These are phyloP conservation scores for Apiospora arundinis DNA, from an alignment of 2,329 filamentous ascomycete genomes.

Conservation along the genomic window DNA sequence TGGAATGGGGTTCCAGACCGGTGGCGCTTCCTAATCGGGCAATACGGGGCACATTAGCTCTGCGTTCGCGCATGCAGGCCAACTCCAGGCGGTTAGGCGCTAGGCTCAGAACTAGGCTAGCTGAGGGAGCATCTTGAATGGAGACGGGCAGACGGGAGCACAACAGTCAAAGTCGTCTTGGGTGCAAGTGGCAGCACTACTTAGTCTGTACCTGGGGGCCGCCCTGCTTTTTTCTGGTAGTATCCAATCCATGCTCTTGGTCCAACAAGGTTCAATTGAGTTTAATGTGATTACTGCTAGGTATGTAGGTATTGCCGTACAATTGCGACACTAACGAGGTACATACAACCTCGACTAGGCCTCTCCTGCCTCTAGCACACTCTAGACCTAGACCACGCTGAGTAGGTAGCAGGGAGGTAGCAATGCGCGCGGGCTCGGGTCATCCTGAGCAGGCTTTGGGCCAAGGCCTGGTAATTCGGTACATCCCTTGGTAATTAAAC, in stretches of 20 bases:
- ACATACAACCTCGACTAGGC: no score
- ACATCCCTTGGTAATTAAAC: constrained; percentile 12
- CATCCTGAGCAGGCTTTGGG: neutral
- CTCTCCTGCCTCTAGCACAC: neutral
- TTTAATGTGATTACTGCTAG: neutral
- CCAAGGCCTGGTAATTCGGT: constrained; percentile 9
- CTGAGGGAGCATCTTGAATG: neutral
- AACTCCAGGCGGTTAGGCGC: neutral
- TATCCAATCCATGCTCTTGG: neutral
- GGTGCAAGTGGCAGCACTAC: no score
- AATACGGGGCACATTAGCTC: neutral
- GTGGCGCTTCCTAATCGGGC: neutral
- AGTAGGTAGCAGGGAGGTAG: no score
- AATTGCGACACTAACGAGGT: neutral
- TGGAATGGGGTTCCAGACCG: constrained; percentile 2
- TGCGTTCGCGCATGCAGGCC: constrained; percentile 1
- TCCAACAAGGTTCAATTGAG: constrained; percentile 3
- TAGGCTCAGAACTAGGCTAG: neutral
- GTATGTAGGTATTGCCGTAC: neutral
- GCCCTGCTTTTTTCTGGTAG: neutral
- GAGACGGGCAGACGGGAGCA: no score
- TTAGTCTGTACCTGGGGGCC: no score
- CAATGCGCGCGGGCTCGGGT: constrained; percentile 14
- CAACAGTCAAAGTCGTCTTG: no score
- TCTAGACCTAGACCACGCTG: neutral